These are phyloP conservation scores for Ophiocordyceps robertsii DNA, from an alignment of 2,329 filamentous ascomycete species.

Conservation along the genomic window DNA sequence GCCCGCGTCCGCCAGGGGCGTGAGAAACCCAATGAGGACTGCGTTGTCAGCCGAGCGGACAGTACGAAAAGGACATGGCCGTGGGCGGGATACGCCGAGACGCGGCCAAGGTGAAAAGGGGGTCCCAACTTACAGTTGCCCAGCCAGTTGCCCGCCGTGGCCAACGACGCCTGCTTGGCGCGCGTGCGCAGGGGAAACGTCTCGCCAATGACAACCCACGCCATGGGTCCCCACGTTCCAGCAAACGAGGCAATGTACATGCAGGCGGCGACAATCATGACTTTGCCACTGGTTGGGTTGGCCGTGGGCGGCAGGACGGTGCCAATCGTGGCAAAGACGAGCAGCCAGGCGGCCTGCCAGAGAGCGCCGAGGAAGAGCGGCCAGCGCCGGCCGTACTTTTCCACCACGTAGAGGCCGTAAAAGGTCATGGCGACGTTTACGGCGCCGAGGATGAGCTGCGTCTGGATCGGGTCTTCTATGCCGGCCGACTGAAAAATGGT, in stretches of 20 bases:
- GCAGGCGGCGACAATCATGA: slow-evolving; percentile 60
- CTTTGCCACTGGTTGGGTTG: slow-evolving; percentile 39
- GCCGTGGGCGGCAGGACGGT: slow-evolving; percentile 26
- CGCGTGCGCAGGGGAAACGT: slow-evolving; percentile 46
- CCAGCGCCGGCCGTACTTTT: slow-evolving; percentile 53
- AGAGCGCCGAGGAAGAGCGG: slow-evolving; percentile 52
- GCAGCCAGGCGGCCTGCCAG: slow-evolving; percentile 54
- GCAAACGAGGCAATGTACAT: slow-evolving; percentile 66
- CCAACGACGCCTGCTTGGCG: slow-evolving; percentile 39
- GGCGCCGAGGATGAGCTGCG: slow-evolving; percentile 52
- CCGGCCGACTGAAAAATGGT: slow-evolving; percentile 55
- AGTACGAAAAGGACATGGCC: background rate
- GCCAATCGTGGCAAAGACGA: slow-evolving; percentile 50
- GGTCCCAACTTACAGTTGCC: slow-evolving; percentile 35
- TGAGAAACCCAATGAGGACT: slow-evolving; percentile 54
- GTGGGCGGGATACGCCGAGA: too few species aligned
- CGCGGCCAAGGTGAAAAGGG: too few species aligned
- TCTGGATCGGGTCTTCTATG: slow-evolving; percentile 50
- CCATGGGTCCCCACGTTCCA: slow-evolving; percentile 54
- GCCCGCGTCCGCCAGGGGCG: slow-evolving; percentile 47
- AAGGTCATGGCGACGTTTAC: slow-evolving; percentile 59
- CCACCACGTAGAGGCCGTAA: slow-evolving; percentile 53
- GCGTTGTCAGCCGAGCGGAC: background rate
- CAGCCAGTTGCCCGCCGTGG: slow-evolving; percentile 41
- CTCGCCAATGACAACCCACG: slow-evolving; percentile 56